Evolutionary conservation across 2,329 filamentous ascomycete genomes (phyloP).

Genomic region (Zopfia rhizophila): DNA sequence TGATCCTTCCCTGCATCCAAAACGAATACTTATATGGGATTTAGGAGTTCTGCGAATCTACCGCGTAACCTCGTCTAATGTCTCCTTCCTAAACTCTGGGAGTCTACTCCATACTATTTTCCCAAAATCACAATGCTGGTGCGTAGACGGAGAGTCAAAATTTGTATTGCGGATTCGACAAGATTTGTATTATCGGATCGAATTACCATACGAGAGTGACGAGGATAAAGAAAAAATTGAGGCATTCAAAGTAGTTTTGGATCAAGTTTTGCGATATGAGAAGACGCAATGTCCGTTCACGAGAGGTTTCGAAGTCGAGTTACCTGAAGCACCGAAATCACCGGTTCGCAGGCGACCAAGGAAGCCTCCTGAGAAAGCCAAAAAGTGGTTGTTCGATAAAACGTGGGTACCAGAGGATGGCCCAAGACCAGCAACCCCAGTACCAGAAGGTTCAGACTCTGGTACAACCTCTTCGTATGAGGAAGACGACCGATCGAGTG

Average conservation of each 20-base stretch:
- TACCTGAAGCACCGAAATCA: constrained; percentile 74
- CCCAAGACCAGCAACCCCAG: constrained; percentile 40
- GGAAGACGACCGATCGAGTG: constrained; percentile 48
- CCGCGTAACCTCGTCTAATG: constrained; percentile 79
- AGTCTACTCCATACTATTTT: constrained; percentile 86
- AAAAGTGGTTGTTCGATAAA: constrained; percentile 60
- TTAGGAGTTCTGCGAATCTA: constrained; percentile 83
- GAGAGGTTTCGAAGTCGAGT: constrained; percentile 76
- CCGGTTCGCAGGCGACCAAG: constrained; percentile 75
- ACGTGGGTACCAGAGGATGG: constrained; percentile 60
- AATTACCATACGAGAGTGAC: constrained; percentile 74
- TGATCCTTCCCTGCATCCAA: constrained; percentile 12
- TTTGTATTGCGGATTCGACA: constrained; percentile 88
- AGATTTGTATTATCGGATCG: constrained; percentile 90
- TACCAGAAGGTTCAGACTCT: constrained; percentile 41
- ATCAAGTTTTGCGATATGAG: constrained; percentile 82
- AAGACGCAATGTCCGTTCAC: constrained; percentile 88
- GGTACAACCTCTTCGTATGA: constrained; percentile 44
- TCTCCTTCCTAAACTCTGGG: constrained; percentile 88
- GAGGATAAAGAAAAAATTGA: constrained; percentile 73
- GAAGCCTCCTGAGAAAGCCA: constrained; percentile 62
- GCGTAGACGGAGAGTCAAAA: constrained; percentile 82
- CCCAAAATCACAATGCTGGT: constrained; percentile 93
- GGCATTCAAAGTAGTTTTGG: constrained; percentile 75
- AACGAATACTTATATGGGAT: constrained; percentile 10